Evolutionary conservation across 805 yeast species (phyloP), one percentile per base, ranked within the genome.

Genomic region (Barnettozyma sucrosica): DNA sequence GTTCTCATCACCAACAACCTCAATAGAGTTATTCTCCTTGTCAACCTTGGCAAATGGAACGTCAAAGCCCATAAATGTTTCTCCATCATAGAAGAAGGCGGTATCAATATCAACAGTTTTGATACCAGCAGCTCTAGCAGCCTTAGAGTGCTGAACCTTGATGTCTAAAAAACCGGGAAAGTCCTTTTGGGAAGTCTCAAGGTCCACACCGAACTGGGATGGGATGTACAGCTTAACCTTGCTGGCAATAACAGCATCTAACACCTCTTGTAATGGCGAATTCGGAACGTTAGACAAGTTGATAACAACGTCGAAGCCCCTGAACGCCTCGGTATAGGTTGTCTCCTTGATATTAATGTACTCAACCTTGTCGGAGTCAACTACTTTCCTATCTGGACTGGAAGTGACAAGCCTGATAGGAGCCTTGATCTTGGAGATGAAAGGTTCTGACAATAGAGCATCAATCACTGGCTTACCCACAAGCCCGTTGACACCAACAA

Each of bases 121-220:
- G 46, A 76, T 48, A 14, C 81, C 80, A 8, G 62, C 57, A 2
- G 55, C 62, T 54, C 80, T 68, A 18, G 75, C 68, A 13, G 57
- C 63, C 2, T 57, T 55, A 6, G 72, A 57, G 54, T 76, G 78
- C 3, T 37, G 7, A 7, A 18, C 3, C 26, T 37, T 37, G 18
- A 48, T 11, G 2, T 41, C 55, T 5, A 63, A 46, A 47, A 75
- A 64, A 1, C 66, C 68, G 7, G 78, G 74, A 20, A 69, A 59
- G 20, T 45, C 36, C 19, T 53, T 49, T 4, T 55, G 55, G 19
- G 60, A 59, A 8, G 57, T 64, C 3, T 52, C 58, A 16, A 71
- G 43, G 46, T 78, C 79, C 20, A 68, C 55, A 36, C 87, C 89
- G 55, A 76, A 81, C 55, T 80, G 85, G 2, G 83, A 74, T 28